Percentiles rank a stretch among this genome's conserved stretches.
phyloP scores from a whole-genome alignment of 2,329 filamentous ascomycete species.

The Arthrobotrys pseudoclavata region DNA sequence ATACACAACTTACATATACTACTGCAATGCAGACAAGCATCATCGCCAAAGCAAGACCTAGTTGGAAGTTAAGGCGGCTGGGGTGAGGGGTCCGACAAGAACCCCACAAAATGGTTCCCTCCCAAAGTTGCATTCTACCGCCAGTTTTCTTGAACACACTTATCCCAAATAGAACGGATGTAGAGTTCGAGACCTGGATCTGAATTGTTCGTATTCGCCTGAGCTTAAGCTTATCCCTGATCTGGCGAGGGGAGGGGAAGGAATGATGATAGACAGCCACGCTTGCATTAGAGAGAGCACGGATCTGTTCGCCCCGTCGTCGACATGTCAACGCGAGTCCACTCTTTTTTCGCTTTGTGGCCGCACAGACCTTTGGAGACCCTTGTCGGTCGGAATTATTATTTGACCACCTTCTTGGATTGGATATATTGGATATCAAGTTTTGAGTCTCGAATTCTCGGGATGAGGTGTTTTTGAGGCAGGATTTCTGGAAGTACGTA shows the following conservation, averaged over 20 bases:
- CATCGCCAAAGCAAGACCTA: conserved; percentile 22
- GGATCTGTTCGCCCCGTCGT: conserved; percentile 50
- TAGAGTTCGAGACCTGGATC: conserved; percentile 27
- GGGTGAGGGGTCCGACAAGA: conserved; percentile 10
- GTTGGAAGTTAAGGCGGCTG: conserved; percentile 22
- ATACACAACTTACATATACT: conserved; percentile 7
- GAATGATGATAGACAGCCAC: conserved; percentile 28
- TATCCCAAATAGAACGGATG: conserved; percentile 12
- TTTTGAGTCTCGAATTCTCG: conserved; percentile 2
- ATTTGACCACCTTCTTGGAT: conserved; percentile 56
- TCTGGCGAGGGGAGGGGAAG: conserved; percentile 6
- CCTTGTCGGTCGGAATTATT: conserved; percentile 59
- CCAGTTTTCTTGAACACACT: conserved; percentile 8
- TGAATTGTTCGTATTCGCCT: conserved; percentile 28
- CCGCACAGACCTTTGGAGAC: conserved; percentile 56
- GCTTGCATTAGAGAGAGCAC: conserved; percentile 34
- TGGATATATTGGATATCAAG: conserved; percentile 24
- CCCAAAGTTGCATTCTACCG: conserved; percentile 27
- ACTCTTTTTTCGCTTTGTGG: conserved; percentile 28
- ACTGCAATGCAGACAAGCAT: conserved; percentile 34
- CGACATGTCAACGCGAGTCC: conserved; percentile 31
- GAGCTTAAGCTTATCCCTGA: conserved; percentile 39
- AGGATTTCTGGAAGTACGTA: neutral
- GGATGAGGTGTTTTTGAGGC: conserved; percentile 14
- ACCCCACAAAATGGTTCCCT: conserved; percentile 23